A percentile compares a stretch with the other conserved stretches of the same genome.
Evolutionary conservation across 2,329 filamentous ascomycete species (phyloP).

Genomic region (Spiromastix sp.): DNA sequence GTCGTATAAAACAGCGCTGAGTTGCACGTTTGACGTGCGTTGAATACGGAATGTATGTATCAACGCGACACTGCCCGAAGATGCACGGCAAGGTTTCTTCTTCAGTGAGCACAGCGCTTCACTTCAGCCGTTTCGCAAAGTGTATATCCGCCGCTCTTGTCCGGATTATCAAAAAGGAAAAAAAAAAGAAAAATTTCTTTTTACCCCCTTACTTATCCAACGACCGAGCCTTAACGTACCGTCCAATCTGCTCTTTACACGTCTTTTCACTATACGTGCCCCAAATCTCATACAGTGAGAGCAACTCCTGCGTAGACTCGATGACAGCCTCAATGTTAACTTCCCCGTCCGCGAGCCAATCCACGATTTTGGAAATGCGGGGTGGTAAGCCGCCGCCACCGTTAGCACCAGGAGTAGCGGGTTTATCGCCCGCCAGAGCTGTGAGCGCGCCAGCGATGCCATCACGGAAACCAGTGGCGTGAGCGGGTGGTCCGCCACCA

Average conservation of each 20-base stretch:
- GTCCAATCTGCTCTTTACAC: conserved; percentile 52
- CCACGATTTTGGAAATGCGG: conserved; percentile 54
- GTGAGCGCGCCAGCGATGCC: conserved; percentile 24
- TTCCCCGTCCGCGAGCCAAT: conserved; percentile 67
- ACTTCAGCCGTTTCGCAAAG: no score
- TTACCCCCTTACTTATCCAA: conserved; percentile 50
- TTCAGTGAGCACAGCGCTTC: no score
- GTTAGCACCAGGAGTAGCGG: no score
- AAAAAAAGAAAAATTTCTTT: no score
- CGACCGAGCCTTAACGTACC: conserved; percentile 51
- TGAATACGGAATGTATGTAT: no score
- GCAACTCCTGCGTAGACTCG: conserved; percentile 82
- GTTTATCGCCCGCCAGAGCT: conserved; percentile 23
- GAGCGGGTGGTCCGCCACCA: conserved; percentile 24
- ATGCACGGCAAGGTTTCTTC: no score
- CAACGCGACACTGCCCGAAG: no score
- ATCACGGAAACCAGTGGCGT: conserved; percentile 26
- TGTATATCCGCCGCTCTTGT: no score
- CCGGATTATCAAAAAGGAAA: no score
- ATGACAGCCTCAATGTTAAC: conserved; percentile 78
- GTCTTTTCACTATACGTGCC: conserved; percentile 55
- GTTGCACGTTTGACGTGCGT: no score
- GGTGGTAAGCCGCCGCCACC: conserved; percentile 22
- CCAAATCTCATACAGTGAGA: conserved; percentile 76
- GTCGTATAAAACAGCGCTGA: no score